Conservation (phyloP, 1,284 basidiomycete genomes). For the Microbotryum scabiosae region DNA sequence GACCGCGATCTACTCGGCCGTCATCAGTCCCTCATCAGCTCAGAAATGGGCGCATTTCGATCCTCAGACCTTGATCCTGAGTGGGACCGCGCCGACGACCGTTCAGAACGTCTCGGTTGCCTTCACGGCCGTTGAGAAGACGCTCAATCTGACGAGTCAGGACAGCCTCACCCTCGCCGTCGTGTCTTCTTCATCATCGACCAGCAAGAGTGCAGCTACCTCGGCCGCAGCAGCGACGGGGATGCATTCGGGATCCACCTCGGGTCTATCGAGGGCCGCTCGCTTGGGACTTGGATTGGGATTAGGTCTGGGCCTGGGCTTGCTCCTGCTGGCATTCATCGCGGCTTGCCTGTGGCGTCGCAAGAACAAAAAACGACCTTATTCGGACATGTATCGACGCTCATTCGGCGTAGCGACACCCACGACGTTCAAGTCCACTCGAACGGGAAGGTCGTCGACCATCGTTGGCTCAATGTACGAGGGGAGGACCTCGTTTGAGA, state of each 20-base stretch:
- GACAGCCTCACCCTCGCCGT: slow-evolving; percentile 21
- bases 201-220: slow-evolving; percentile 2
- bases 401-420: not conserved
- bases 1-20: slow-evolving; percentile 18
- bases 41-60: slow-evolving; percentile 26
- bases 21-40: slow-evolving; percentile 15
- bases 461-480: not conserved
- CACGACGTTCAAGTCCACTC: not conserved
- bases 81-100: slow-evolving; percentile 23
- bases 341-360: slow-evolving; percentile 21
- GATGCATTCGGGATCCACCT: slow-evolving; percentile 7
- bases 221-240: slow-evolving; percentile 10
- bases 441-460: slow-evolving; percentile 9
- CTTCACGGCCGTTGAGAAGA: slow-evolving; percentile 9
- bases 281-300: slow-evolving; percentile 31
- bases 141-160: slow-evolving; percentile 6
- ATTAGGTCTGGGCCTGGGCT: slow-evolving; percentile 26
- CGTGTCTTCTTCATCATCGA: slow-evolving; percentile 10
- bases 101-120: slow-evolving; percentile 19
- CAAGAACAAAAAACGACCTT: not conserved
- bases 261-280: slow-evolving; percentile 22
- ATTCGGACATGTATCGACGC: slow-evolving; percentile 2
- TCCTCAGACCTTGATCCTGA: slow-evolving; percentile 11
- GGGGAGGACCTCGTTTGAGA: too few species aligned
- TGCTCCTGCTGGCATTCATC: slow-evolving; percentile 26